Conservation (phyloP, 306 rosid genomes). For the Begonia peltatifolia region DNA sequence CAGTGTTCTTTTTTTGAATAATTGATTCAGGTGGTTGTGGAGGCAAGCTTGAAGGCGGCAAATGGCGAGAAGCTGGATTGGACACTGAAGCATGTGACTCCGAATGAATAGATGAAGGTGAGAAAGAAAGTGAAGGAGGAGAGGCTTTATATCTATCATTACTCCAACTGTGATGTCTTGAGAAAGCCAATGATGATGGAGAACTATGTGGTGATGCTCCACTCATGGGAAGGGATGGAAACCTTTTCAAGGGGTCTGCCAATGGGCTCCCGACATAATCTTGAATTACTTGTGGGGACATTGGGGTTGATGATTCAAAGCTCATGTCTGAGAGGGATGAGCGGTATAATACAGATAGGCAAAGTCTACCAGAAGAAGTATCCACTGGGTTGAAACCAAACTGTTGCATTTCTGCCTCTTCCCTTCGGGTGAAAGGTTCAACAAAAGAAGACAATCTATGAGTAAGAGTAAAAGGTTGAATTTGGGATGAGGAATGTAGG, state of each 20-base stretch:
- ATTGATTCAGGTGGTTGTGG: slow-evolving; percentile 48
- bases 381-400: slow-evolving; percentile 78
- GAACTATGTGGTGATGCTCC: slow-evolving; percentile 36
- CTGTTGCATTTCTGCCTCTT: slow-evolving; percentile 58
- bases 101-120: slow-evolving; percentile 65
- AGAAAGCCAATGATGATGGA: slow-evolving; percentile 35
- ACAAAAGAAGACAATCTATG: slow-evolving; percentile 54
- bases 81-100: slow-evolving; percentile 34
- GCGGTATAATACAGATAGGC: slow-evolving; percentile 50
- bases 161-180: slow-evolving; percentile 59
- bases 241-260: slow-evolving; percentile 47
- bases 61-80: slow-evolving; percentile 24
- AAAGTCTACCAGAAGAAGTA: slow-evolving; percentile 61
- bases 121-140: slow-evolving; percentile 30
- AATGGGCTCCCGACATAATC: slow-evolving; percentile 85
- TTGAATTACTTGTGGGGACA: slow-evolving; percentile 59
- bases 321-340: slow-evolving; percentile 34
- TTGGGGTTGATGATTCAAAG: slow-evolving; percentile 48
- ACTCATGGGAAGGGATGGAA: slow-evolving; percentile 38
- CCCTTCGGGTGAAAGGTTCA: slow-evolving; percentile 53
- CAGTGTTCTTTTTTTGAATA: slow-evolving; percentile 32
- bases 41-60: slow-evolving; percentile 53
- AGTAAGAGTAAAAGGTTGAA: slow-evolving; percentile 42
- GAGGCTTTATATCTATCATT: slow-evolving; percentile 44
- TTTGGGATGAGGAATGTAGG: slow-evolving; percentile 47